phyloP scores from a whole-genome alignment of 805 yeast genomes.

The Pachysolen tannophilus region DNA sequence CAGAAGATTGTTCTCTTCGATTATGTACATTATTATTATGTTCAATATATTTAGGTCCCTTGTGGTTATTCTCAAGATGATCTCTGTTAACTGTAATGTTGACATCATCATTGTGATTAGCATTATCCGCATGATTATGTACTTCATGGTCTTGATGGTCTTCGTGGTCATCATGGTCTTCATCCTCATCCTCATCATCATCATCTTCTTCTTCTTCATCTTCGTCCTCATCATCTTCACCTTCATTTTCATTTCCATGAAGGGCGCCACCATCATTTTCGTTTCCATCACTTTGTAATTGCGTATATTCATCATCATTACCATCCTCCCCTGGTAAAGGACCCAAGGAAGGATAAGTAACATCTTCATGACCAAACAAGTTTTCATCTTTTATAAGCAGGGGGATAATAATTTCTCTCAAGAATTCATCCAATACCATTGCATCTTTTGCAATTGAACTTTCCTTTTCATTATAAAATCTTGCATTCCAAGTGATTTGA shows the following conservation, averaged over 20 bases:
- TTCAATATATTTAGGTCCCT: no score
- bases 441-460: slow-evolving; percentile 67
- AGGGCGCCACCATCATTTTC: no score
- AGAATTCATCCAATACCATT: slow-evolving; percentile 42
- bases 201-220: slow-evolving; percentile 4
- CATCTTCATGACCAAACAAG: slow-evolving; percentile 25
- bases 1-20: no score
- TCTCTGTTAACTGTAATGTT: neutral
- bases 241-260: slow-evolving; percentile 15
- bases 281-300: slow-evolving; percentile 1
- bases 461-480: slow-evolving; percentile 67
- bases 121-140: neutral
- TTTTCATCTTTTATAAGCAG: slow-evolving; percentile 33
- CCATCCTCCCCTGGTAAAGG: slow-evolving; percentile 47
- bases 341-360: slow-evolving; percentile 60
- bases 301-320: neutral
- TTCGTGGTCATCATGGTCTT: slow-evolving; percentile 1
- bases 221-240: slow-evolving; percentile 14
- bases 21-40: no score
- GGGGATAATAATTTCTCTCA: slow-evolving; percentile 40
- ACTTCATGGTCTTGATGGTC: neutral
- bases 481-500: slow-evolving; percentile 87
- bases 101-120: neutral
- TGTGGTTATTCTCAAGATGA: no score
- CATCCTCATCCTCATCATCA: neutral